A percentile compares a stretch with the other conserved stretches of the same genome.
Conservation (phyloP, 2,329 filamentous ascomycete genomes). For the Penicillium sp. region DNA sequence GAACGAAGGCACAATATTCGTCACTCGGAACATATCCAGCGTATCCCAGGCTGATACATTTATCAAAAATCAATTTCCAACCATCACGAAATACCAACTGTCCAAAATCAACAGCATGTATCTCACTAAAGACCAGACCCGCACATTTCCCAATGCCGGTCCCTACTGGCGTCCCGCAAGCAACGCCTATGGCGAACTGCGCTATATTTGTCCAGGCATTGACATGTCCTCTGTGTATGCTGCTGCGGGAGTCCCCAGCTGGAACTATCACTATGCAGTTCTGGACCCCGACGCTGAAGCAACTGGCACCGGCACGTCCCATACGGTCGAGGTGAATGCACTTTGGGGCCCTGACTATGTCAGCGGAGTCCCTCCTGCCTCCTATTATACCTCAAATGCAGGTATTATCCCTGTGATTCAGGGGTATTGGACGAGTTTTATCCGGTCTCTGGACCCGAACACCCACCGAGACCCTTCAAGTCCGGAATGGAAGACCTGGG, state of each 20-base stretch:
- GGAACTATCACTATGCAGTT: constrained; percentile 70
- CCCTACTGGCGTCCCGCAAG: constrained; percentile 59
- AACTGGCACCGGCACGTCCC: constrained; percentile 61
- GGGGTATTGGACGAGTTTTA: constrained; percentile 72
- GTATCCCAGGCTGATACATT: constrained; percentile 53
- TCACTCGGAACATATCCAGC: constrained; percentile 50
- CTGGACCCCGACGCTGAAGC: constrained; percentile 55
- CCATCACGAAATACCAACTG: constrained; percentile 53
- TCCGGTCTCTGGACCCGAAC: constrained; percentile 66
- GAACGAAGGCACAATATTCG: constrained; percentile 65
- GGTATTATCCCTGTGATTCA: constrained; percentile 61
- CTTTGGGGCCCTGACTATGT: constrained; percentile 65
- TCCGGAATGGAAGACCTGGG: constrained; percentile 54
- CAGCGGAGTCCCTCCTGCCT: constrained; percentile 49
- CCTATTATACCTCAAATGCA: constrained; percentile 58
- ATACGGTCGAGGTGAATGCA: constrained; percentile 64
- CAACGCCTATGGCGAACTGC: constrained; percentile 62
- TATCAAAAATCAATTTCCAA: constrained; percentile 58
- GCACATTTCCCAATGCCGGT: constrained; percentile 49
- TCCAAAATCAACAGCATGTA: constrained; percentile 55
- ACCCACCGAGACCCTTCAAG: constrained; percentile 45
- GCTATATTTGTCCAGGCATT: constrained; percentile 63
- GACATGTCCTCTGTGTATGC: constrained; percentile 50
- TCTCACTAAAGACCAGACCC: constrained; percentile 47
- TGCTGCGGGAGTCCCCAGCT: constrained; percentile 44